Evolutionary conservation across 1,139 yeast genomes (phyloP), one percentile per base, ranked within the genome.

Genomic region (Komagataea norvegica): DNA sequence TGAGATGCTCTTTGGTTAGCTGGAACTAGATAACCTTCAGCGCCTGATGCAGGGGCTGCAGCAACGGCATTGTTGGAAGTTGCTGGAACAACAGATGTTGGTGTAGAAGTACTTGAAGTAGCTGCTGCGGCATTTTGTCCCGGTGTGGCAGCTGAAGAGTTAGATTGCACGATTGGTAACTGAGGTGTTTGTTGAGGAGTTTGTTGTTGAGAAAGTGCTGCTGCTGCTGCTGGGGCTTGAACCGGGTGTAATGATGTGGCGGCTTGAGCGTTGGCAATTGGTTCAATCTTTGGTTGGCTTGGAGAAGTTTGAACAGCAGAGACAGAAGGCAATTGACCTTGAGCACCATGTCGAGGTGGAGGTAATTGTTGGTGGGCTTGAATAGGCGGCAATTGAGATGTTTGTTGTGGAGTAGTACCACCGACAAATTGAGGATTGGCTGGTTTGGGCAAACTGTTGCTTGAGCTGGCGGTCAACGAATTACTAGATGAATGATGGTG

Each of bases 1-100:
- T 83, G 95, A 52, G 64, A 62, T 18, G 74, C 69, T 46, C 72
- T 62, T 51, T 66, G 67, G 30, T 59, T 48, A 44, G 58, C 55
- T 49, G 68, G 57, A 48, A 64, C 69, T 29, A 64, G 44, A 41
- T 64, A 62, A 27, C 58, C 59, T 14, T 54, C 43, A 29, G 31
- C 38, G 27, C 48, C 31, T 9, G 44, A 15, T 15, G 29, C 41
- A 9, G 34, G 40, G 23, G 34, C 22, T 20, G 42, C 38, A 24
- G 38, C 42, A 15, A 36, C 25, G 4, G 46, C 41, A 30, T n/a
- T n/a, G 41, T 29, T 29, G 38, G 41, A 16, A 15, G 39, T 16
- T 17, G 48, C 35, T 17, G 49, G 40, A 31, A 48, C 38, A 14
- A 51, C 33, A 25, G 52, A 41, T n/a, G n/a, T n/a, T n/a, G n/a